phyloP scores from a whole-genome alignment of 306 rosid species.

The Hylodesmum podocarpum region DNA sequence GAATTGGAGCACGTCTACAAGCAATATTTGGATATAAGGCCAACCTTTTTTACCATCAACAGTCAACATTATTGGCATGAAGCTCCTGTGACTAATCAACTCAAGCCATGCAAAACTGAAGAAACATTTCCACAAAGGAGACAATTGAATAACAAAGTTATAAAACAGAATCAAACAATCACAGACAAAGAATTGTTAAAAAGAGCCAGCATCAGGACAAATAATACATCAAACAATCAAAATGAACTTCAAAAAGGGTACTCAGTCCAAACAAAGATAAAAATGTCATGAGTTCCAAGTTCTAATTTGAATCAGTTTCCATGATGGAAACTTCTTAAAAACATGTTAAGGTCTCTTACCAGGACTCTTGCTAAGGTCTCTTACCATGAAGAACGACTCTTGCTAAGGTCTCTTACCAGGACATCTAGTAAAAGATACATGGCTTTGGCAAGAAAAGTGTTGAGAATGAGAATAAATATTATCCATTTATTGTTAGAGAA shows the following conservation, averaged over 20 bases:
- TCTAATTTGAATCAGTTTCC: neutral
- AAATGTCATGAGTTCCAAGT: neutral
- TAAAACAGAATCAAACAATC: neutral
- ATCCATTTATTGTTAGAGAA: too few relatives aligned
- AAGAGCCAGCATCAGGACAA: neutral
- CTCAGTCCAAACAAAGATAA: neutral
- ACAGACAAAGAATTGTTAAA: neutral
- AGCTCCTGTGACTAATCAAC: slow-evolving; percentile 92
- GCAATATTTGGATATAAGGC: slow-evolving; percentile 84
- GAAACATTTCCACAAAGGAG: slow-evolving; percentile 29
- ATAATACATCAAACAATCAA: too few relatives aligned
- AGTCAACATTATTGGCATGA: slow-evolving; percentile 93
- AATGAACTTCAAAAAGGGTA: neutral
- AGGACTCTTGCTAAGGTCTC: neutral
- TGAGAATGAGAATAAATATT: too few relatives aligned
- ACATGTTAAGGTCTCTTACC: neutral
- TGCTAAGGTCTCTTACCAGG: neutral
- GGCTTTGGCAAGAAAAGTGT: neutral
- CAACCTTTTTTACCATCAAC: slow-evolving; percentile 95
- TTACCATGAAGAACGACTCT: neutral
- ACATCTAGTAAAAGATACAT: neutral
- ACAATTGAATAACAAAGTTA: neutral
- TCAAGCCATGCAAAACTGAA: slow-evolving; percentile 98
- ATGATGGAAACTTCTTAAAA: neutral
- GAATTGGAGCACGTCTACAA: slow-evolving; percentile 88